These are phyloP conservation scores for Geotrichum histeridarum DNA, from an alignment of 1,139 yeast genomes.

Conservation along the genomic window DNA sequence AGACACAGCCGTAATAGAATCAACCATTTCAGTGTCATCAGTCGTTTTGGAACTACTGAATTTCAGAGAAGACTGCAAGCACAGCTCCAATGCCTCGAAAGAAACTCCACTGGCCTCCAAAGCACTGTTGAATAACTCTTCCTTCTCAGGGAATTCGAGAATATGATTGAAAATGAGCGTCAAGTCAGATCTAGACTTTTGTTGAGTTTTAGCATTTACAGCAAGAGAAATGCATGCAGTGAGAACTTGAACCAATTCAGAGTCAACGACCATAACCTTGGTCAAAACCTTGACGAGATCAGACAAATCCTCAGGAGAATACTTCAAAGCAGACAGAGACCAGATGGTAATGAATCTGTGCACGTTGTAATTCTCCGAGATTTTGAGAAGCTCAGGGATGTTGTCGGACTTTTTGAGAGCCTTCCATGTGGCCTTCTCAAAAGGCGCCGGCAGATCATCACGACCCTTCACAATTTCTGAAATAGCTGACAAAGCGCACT, in stretches of 20 bases:
- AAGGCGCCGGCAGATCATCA: conserved; percentile 23
- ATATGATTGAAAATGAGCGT: conserved; percentile 26
- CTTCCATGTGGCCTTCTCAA: conserved; percentile 27
- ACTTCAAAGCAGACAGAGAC: conserved; percentile 27
- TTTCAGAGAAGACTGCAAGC: conserved; percentile 56
- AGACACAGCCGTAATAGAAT: conserved; percentile 7
- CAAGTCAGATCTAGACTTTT: conserved; percentile 15
- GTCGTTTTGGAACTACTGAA: conserved; percentile 6
- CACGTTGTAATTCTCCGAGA: conserved; percentile 31
- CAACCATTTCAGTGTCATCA: conserved; percentile 9
- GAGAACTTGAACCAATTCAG: conserved; percentile 21
- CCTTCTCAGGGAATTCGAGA: conserved; percentile 40
- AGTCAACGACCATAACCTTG: conserved; percentile 24
- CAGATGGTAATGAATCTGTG: conserved; percentile 33
- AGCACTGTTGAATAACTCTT: conserved; percentile 41
- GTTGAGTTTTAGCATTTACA: conserved; percentile 5
- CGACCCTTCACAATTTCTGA: conserved; percentile 34
- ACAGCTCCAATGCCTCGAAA: conserved; percentile 60
- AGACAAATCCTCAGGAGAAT: conserved; percentile 26
- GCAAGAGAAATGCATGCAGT: conserved; percentile 9
- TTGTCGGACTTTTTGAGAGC: conserved; percentile 22
- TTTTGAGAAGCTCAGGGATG: conserved; percentile 21
- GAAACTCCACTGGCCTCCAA: conserved; percentile 42
- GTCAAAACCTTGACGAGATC: conserved; percentile 29
- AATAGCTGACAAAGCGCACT: conserved; percentile 39